A percentile compares a stretch with the other conserved stretches of the same genome.
Conservation (phyloP, 441 rosid genomes). For the Flueggea neowawraea region DNA sequence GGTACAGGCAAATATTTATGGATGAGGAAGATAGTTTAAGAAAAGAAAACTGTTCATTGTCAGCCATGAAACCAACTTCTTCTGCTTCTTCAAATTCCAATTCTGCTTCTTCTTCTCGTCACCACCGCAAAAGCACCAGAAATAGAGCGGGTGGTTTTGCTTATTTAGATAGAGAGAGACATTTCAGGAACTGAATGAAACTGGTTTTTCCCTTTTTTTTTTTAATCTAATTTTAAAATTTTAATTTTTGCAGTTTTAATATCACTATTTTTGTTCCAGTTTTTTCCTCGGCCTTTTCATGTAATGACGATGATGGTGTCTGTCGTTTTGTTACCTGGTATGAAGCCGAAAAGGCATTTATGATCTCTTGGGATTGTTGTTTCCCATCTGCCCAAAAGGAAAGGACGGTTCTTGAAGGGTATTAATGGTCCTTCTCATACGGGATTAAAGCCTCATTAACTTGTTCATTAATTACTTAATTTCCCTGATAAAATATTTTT, state of each 20-base stretch:
- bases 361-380: conserved; percentile 12
- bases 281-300: conserved; percentile 27
- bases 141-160: conserved; percentile 60
- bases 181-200: background rate
- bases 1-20: conserved; percentile 76
- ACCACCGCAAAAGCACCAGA: conserved; percentile 39
- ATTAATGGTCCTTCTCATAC: background rate
- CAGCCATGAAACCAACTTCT: no score
- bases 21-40: conserved; percentile 56
- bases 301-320: conserved; percentile 20
- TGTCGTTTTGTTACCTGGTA: conserved; percentile 25
- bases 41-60: no score
- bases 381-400: background rate
- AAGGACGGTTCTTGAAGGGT: background rate
- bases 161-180: conserved; percentile 21
- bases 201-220: background rate
- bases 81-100: background rate
- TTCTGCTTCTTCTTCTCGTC: conserved; percentile 27
- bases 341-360: conserved; percentile 24
- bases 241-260: background rate
- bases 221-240: background rate
- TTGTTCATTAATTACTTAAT: no score
- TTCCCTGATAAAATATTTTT: no score
- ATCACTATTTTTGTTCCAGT: background rate
- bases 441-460: no score